These are phyloP conservation scores for Juncus inflexus DNA, from an alignment of 176 grass and related monocot species.

Conservation along the genomic window DNA sequence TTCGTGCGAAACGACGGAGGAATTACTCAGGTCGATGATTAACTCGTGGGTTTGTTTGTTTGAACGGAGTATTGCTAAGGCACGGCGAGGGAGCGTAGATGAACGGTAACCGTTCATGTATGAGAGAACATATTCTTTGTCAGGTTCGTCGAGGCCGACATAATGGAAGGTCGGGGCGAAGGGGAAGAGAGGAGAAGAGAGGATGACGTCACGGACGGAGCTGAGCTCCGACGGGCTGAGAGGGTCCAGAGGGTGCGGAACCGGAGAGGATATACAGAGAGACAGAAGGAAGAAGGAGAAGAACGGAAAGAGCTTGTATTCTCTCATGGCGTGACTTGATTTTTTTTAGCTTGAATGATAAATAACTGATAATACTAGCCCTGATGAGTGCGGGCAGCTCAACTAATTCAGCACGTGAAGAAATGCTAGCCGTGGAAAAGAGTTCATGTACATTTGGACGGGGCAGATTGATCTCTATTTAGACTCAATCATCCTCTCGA, in stretches of 20 bases:
- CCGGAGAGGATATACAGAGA: constrained; percentile 10
- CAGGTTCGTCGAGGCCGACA: constrained; percentile 79
- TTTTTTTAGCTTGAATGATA: too few species aligned
- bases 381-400: too few species aligned
- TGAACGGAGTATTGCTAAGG: constrained; percentile 47
- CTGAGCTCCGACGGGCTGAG: constrained; percentile 40
- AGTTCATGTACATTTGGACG: too few species aligned
- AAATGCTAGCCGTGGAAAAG: too few species aligned
- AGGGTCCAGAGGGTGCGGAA: constrained; percentile 52
- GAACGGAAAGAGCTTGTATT: not conserved
- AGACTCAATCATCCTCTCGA: too few species aligned
- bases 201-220: constrained; percentile 26
- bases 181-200: constrained; percentile 30
- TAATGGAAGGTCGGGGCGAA: constrained; percentile 54
- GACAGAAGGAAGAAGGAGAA: constrained; percentile 21
- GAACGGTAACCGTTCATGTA: not conserved
- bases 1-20: constrained; percentile 28
- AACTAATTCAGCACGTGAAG: too few species aligned
- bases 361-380: too few species aligned
- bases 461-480: too few species aligned
- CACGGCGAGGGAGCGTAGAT: not conserved
- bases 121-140: constrained; percentile 44
- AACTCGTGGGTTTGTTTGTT: constrained; percentile 49
- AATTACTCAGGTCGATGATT: constrained; percentile 21
- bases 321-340: too few species aligned